These are phyloP conservation scores for Torulaspora quercuum DNA, from an alignment of 805 yeast species.

Conservation along the genomic window DNA sequence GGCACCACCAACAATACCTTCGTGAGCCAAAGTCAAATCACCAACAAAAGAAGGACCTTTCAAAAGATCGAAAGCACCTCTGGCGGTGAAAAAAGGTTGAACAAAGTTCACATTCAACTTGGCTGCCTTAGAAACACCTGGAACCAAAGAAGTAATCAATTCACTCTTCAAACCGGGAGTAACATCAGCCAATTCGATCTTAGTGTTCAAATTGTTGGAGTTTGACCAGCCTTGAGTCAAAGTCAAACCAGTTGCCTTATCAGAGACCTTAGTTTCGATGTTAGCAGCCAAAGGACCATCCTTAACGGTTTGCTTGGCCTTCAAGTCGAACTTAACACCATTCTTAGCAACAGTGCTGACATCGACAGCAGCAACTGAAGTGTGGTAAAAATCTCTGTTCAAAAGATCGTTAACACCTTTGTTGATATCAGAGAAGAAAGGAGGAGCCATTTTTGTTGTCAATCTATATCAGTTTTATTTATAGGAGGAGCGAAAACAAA, in stretches of 20 bases:
- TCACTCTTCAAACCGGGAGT: slow-evolving; percentile 95
- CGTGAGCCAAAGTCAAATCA: slow-evolving; percentile 92
- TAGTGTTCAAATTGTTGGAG: slow-evolving; percentile 86
- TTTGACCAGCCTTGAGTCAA: slow-evolving; percentile 98
- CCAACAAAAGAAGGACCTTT: slow-evolving; percentile 96
- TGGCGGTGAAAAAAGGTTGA: slow-evolving; percentile 89
- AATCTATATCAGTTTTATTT: too few relatives aligned
- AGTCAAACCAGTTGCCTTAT: slow-evolving; percentile 87
- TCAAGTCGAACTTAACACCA: slow-evolving; percentile 91
- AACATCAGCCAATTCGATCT: slow-evolving; percentile 86
- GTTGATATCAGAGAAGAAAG: slow-evolving; percentile 90
- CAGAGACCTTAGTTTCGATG: slow-evolving; percentile 87
- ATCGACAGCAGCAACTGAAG: slow-evolving; percentile 80
- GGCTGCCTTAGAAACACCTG: slow-evolving; percentile 81
- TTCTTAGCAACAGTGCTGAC: slow-evolving; percentile 92
- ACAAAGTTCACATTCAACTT: slow-evolving; percentile 86
- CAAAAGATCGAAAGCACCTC: slow-evolving; percentile 90
- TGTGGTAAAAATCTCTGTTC: slow-evolving; percentile 90
- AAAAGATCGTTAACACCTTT: slow-evolving; percentile 89
- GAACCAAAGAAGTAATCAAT: slow-evolving; percentile 80
- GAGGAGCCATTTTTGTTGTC: slow-evolving; percentile 57
- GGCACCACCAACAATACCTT: slow-evolving; percentile 95
- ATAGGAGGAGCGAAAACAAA: too few relatives aligned
- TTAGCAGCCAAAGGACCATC: slow-evolving; percentile 82
- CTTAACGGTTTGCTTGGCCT: slow-evolving; percentile 79